Conservation (phyloP, 495 filamentous ascomycete species). For the Cercophora samala region DNA sequence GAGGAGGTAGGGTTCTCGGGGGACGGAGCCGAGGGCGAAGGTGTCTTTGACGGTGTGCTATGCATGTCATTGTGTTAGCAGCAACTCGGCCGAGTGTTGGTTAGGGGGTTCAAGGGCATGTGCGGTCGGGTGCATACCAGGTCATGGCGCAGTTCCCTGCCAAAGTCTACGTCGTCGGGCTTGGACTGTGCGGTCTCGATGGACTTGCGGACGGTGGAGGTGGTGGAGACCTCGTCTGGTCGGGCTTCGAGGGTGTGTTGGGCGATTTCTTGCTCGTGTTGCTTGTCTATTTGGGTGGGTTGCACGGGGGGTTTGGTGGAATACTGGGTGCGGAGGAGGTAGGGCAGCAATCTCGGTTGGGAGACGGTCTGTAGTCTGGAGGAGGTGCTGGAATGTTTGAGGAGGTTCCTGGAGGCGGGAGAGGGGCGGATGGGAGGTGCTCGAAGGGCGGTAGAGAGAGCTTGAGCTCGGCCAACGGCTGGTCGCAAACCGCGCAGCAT, state of each 20-base stretch:
- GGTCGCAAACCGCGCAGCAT: conserved; percentile 1
- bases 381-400: not conserved
- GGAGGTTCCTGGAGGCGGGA: not conserved
- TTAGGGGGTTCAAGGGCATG: no score
- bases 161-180: conserved; percentile 57
- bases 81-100: not conserved
- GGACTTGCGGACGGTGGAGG: conserved; percentile 54
- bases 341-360: conserved; percentile 1
- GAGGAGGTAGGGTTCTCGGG: conserved; percentile 73
- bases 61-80: not conserved
- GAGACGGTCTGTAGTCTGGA: not conserved
- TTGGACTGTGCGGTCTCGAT: conserved; percentile 41
- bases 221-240: conserved; percentile 57
- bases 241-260: conserved; percentile 51
- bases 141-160: conserved; percentile 67
- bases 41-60: conserved; percentile 85
- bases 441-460: not conserved
- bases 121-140: conserved; percentile 55
- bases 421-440: not conserved
- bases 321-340: conserved; percentile 13
- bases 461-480: not conserved
- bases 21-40: conserved; percentile 73
- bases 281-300: conserved; percentile 43
- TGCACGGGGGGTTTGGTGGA: conserved; percentile 30
- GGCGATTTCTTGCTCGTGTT: conserved; percentile 49